Conservation (phyloP, 345 rosid species). For the Eucalyptus pauciflora region DNA sequence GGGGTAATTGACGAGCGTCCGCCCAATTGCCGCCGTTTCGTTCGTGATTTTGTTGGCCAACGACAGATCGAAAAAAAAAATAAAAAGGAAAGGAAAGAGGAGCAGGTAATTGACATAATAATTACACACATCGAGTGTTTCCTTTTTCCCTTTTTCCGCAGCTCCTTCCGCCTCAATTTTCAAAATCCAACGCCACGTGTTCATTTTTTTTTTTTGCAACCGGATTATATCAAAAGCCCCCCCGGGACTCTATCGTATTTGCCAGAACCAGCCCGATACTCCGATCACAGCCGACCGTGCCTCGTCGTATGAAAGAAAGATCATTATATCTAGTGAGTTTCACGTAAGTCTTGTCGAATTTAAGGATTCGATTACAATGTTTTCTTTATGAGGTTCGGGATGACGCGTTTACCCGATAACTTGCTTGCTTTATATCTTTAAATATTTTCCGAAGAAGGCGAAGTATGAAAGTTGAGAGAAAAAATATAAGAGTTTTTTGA, state of each 20-base stretch:
- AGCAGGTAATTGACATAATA: neutral
- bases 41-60: neutral
- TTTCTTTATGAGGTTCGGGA: neutral
- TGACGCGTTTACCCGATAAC: rapidly evolving
- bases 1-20: neutral
- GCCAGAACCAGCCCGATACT: neutral
- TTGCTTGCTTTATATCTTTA: neutral
- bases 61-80: neutral
- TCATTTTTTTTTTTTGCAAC: neutral
- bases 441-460: neutral
- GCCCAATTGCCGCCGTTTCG: neutral
- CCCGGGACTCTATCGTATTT: neutral
- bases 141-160: neutral
- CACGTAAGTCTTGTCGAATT: neutral
- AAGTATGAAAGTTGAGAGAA: neutral
- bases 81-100: neutral
- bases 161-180: neutral
- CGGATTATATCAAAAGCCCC: neutral
- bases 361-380: neutral
- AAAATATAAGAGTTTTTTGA: neutral
- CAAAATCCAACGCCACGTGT: neutral
- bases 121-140: neutral
- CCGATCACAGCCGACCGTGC: neutral
- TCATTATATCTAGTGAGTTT: neutral
- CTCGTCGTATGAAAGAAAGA: neutral